Conservation (phyloP, 2,329 filamentous ascomycete genomes). For the Phyllosticta citribraziliensis region DNA sequence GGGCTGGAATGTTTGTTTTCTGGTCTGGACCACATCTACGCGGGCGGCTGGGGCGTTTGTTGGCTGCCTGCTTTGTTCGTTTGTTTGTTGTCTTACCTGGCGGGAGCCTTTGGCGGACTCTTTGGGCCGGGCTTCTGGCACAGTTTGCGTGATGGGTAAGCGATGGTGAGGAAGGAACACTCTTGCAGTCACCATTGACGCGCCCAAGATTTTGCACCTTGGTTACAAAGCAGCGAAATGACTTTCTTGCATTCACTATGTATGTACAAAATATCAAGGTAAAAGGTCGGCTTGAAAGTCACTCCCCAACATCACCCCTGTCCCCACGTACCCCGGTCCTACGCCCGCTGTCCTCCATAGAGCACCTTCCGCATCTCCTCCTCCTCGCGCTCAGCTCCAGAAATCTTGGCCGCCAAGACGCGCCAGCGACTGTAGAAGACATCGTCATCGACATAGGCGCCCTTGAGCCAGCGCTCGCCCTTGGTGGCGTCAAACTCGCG, state of each 20-base stretch:
- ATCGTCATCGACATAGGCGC: constrained; percentile 69
- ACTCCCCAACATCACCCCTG: neutral
- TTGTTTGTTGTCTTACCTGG: too few relatives aligned
- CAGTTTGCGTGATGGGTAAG: too few relatives aligned
- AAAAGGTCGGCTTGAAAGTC: neutral
- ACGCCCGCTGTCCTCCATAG: neutral
- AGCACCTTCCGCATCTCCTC: neutral
- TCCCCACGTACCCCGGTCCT: neutral
- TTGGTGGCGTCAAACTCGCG: constrained; percentile 58
- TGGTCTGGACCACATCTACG: neutral
- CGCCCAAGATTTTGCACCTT: too few relatives aligned
- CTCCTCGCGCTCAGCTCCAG: neutral
- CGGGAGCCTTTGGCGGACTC: too few relatives aligned
- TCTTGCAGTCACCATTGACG: too few relatives aligned
- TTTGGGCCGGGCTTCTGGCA: too few relatives aligned
- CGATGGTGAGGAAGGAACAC: too few relatives aligned
- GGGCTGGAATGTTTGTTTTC: too few relatives aligned
- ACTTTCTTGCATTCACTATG: neutral
- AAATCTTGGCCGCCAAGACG: neutral
- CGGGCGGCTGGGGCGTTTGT: neutral
- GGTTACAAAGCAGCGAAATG: too few relatives aligned
- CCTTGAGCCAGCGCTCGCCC: constrained; percentile 72
- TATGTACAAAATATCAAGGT: neutral
- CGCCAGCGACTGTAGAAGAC: constrained; percentile 36
- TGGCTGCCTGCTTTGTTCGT: neutral